Evolutionary conservation across 176 grass and related monocot genomes (phyloP).

Genomic region (Oryza brachyantha): DNA sequence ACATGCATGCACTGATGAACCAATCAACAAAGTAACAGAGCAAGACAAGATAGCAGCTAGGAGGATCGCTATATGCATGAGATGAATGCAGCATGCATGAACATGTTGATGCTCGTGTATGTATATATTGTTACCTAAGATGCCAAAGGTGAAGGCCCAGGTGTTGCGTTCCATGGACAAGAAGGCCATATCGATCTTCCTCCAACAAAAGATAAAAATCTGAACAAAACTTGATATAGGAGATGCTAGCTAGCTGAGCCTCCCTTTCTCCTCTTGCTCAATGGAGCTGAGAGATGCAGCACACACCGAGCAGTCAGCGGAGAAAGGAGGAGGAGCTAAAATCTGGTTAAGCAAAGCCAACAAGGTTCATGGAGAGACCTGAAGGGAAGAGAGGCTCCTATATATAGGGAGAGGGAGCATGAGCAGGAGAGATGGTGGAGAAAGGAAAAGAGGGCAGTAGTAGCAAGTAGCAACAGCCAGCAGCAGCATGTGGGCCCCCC

Average conservation of each 20-base stretch:
- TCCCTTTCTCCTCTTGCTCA: conserved; percentile 34
- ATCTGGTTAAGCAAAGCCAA: background rate
- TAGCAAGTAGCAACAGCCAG: background rate
- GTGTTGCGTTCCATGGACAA: conserved; percentile 67
- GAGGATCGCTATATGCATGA: background rate
- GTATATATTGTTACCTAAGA: conserved; percentile 97
- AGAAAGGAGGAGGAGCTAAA: conserved; percentile 3
- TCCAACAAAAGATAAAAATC: background rate
- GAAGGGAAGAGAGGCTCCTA: background rate
- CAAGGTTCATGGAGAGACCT: conserved; percentile 29
- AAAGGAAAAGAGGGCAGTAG: background rate
- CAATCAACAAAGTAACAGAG: background rate
- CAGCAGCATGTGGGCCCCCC: background rate
- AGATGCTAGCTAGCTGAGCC: background rate
- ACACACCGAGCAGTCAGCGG: conserved; percentile 22
- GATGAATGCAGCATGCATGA: background rate
- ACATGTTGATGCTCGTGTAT: background rate
- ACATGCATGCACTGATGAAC: background rate
- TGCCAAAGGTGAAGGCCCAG: conserved; percentile 95
- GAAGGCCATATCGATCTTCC: conserved; percentile 54
- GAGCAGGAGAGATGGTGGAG: background rate
- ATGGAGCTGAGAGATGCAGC: background rate
- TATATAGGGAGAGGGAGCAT: conserved; percentile 22
- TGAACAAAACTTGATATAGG: background rate
- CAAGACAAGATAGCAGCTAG: background rate